Percentiles rank a stretch among this genome's conserved stretches.
phyloP scores from a whole-genome alignment of 495 filamentous ascomycete genomes.

The Daldinia caldariorum region DNA sequence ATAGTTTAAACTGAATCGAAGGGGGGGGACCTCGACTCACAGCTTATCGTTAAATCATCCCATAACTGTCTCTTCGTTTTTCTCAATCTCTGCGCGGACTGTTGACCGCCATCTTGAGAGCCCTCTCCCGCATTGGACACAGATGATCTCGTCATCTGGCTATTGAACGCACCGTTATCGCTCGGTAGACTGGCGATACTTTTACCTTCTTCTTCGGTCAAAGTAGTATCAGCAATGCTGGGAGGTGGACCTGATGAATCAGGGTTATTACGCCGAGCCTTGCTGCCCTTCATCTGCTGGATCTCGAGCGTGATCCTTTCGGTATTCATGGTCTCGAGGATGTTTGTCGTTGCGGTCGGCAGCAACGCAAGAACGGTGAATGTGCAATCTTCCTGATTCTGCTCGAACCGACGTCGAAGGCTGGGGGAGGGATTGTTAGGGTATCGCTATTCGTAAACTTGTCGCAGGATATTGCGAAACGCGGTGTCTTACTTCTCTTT shows the following conservation, averaged over 20 bases:
- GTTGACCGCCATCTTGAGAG: slow-evolving; percentile 51
- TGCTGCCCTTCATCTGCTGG: slow-evolving; percentile 89
- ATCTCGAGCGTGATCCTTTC: slow-evolving; percentile 90
- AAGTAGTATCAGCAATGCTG: slow-evolving; percentile 67
- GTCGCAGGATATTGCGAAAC: neutral
- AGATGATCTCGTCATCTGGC: slow-evolving; percentile 69
- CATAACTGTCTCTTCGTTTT: slow-evolving; percentile 93
- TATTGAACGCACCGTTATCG: slow-evolving; percentile 81
- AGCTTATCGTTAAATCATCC: slow-evolving; percentile 97
- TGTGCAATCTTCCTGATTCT: slow-evolving; percentile 98
- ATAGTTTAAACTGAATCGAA: neutral
- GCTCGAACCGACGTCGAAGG: slow-evolving; percentile 92
- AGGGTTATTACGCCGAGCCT: slow-evolving; percentile 71
- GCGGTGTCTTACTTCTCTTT: slow-evolving; percentile 82
- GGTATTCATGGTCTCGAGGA: slow-evolving; percentile 86
- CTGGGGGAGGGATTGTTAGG: slow-evolving; percentile 58
- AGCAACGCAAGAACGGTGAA: slow-evolving; percentile 97
- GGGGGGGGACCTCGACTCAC: slow-evolving; percentile 67
- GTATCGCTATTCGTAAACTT: neutral
- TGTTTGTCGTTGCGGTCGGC: slow-evolving; percentile 88
- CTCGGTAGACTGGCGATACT: slow-evolving; percentile 80
- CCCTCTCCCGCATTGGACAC: slow-evolving; percentile 46
- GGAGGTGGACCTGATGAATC: slow-evolving; percentile 71
- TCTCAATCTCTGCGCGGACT: slow-evolving; percentile 61
- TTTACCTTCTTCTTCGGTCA: slow-evolving; percentile 79